Evolutionary conservation across 768 basidiomycete species (phyloP), one percentile per base, ranked within the genome.

Genomic region (Tephrocybe sp.): DNA sequence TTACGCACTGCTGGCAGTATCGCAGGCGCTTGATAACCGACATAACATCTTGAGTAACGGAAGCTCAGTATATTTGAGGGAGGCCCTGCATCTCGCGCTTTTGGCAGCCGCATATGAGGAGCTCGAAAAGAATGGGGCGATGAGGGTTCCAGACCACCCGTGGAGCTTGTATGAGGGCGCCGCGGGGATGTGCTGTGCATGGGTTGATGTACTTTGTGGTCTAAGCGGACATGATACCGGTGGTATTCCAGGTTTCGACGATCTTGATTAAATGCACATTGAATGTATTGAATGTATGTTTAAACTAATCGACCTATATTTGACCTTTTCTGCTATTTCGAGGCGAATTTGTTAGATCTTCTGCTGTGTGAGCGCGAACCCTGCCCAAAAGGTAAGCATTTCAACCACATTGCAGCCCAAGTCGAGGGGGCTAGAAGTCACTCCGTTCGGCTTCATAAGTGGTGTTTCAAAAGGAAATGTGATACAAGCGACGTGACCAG

Each of bases 141-240:
- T 83, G 78, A 49, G 45, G 8, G 61, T 60, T 1, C 79, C 81
- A 1, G 81, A 85, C 55, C 65, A 71, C 46, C 79, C 78, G 9
- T 79, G 73, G 71, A 83, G 81, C 58, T 62, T 84, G 50, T 84
- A 80, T 53, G 81, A 80, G 54, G 82, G 82, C n/a, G 50, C 73
- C 46, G 78, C 78, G 15, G 83, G 83, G 21, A 77, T 80, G 73
- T 82, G 80, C 54, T 77, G 76, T 55, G 80, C 80, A 12, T 84
- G 77, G 78, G 73, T 68, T 15, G 77, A 78, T 54, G 65, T 81
- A 5, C 53, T 77, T 12, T 56, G 48, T 36, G 64, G 68, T 33
- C 43, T 75, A 59, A 57, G 59, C 34, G 57, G 54, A 17, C 50
- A 58, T 37, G 46, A 53, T 23, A 54, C 37, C 18, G 65, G 58